phyloP scores from a whole-genome alignment of 805 yeast species.

The Wickerhamomyces xylosicus region DNA sequence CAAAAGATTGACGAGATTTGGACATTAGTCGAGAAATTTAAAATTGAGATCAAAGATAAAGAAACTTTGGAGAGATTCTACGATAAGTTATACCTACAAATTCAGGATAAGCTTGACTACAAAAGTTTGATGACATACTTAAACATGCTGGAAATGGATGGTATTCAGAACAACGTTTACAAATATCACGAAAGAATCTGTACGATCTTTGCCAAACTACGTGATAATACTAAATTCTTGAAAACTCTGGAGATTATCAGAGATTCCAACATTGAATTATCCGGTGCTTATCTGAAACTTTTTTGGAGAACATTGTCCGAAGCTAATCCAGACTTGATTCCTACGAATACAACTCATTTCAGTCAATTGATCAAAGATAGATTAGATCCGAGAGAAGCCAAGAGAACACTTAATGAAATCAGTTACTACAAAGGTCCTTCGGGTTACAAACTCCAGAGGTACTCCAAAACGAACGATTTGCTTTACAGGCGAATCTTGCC shows the following conservation, averaged over 20 bases:
- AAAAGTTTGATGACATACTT: slow-evolving; percentile 6
- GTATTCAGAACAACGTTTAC: slow-evolving; percentile 1
- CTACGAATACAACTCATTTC: background rate
- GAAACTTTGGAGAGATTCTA: slow-evolving; percentile 6
- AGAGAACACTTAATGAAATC: background rate
- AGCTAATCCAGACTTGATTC: background rate
- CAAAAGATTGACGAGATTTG: slow-evolving; percentile 3
- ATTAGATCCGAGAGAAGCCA: background rate
- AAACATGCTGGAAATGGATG: slow-evolving; percentile 5
- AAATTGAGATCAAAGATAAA: background rate
- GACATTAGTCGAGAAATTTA: slow-evolving; percentile 2
- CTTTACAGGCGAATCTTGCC: background rate
- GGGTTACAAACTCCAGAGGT: background rate
- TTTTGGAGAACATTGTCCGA: background rate
- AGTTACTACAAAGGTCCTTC: background rate
- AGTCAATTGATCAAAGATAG: background rate
- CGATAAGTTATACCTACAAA: slow-evolving; percentile 4
- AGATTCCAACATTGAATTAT: background rate
- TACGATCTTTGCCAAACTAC: background rate
- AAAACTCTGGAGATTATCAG: background rate
- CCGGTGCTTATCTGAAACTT: background rate
- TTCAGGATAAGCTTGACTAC: slow-evolving; percentile 5
- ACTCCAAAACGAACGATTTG: background rate
- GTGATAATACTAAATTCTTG: background rate
- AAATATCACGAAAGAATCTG: background rate